These are phyloP conservation scores for Colletotrichum eremochloae DNA, from an alignment of 2,329 filamentous ascomycete genomes.

Conservation along the genomic window DNA sequence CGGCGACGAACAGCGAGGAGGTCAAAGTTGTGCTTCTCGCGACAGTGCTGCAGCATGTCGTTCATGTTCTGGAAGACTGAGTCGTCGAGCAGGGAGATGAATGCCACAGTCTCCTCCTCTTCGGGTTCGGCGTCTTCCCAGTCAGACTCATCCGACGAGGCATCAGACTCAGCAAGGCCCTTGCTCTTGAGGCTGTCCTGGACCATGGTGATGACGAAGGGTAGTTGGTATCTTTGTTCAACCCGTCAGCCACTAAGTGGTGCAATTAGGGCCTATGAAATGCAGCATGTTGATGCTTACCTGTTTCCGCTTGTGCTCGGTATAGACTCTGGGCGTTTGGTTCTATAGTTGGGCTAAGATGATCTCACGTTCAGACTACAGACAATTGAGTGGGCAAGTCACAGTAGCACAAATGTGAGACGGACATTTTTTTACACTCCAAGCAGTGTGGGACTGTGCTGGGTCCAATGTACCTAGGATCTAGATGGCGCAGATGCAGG, in stretches of 20 bases:
- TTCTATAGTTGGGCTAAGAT: neutral
- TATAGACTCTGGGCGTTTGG: neutral
- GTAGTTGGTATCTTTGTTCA: neutral
- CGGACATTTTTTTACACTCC: conserved; percentile 12
- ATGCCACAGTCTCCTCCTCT: conserved; percentile 69
- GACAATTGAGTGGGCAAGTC: conserved; percentile 1
- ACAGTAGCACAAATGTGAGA: neutral
- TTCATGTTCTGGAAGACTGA: conserved; percentile 73
- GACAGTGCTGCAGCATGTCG: conserved; percentile 78
- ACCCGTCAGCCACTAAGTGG: neutral
- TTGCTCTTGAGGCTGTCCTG: conserved; percentile 20
- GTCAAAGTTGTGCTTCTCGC: conserved; percentile 75
- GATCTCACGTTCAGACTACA: neutral
- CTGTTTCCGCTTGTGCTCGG: neutral
- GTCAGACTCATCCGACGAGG: conserved; percentile 59
- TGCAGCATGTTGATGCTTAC: neutral
- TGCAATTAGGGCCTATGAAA: neutral
- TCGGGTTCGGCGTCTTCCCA: conserved; percentile 72
- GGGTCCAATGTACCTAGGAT: neutral
- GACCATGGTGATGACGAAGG: conserved; percentile 13
- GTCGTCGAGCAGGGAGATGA: conserved; percentile 78
- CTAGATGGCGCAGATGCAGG: conserved; percentile 1
- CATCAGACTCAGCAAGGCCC: conserved; percentile 28
- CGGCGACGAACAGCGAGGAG: conserved; percentile 70
- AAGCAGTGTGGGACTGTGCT: conserved; percentile 17